Conservation (phyloP, 1,284 basidiomycete species). For the Prillingera fragicola region DNA sequence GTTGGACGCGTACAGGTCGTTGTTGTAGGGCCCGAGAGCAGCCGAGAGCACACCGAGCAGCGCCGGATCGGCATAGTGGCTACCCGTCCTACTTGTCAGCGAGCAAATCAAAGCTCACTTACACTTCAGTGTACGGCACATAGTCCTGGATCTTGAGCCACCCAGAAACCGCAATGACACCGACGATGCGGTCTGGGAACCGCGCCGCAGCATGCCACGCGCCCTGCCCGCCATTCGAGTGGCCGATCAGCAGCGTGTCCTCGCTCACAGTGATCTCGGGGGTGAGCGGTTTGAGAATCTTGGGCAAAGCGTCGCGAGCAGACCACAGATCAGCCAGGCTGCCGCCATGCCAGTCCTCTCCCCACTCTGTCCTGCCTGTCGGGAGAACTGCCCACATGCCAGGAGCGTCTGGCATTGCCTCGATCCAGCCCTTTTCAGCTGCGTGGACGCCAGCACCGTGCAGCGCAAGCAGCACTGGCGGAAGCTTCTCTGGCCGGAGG, state of each 20-base stretch:
- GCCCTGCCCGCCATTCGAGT: constrained; percentile 91
- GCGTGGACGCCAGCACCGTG: constrained; percentile 46
- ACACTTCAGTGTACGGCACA: constrained; percentile 63
- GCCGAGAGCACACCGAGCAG: constrained; percentile 65
- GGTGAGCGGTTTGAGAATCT: background rate
- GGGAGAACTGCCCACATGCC: constrained; percentile 40
- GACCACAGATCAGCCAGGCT: constrained; percentile 39
- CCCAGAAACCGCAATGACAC: constrained; percentile 66
- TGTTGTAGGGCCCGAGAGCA: constrained; percentile 72
- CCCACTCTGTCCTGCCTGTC: constrained; percentile 45
- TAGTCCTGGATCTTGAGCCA: constrained; percentile 82
- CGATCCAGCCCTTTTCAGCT: constrained; percentile 18
- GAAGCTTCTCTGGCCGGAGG: no score
- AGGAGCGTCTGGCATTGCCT: constrained; percentile 22
- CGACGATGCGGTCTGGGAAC: constrained; percentile 70
- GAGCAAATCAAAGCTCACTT: background rate
- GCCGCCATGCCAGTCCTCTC: constrained; percentile 47
- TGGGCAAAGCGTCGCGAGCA: constrained; percentile 26
- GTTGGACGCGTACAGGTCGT: constrained; percentile 76
- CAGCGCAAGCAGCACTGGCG: constrained; percentile 35
- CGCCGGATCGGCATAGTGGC: constrained; percentile 69
- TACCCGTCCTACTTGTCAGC: constrained; percentile 23
- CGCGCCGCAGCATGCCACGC: constrained; percentile 70
- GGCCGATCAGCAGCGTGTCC: constrained; percentile 59
- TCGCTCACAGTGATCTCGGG: background rate